Evolutionary conservation across 495 filamentous ascomycete genomes (phyloP), one percentile per base, ranked within the genome.

Genomic region (Neurospora terricola): DNA sequence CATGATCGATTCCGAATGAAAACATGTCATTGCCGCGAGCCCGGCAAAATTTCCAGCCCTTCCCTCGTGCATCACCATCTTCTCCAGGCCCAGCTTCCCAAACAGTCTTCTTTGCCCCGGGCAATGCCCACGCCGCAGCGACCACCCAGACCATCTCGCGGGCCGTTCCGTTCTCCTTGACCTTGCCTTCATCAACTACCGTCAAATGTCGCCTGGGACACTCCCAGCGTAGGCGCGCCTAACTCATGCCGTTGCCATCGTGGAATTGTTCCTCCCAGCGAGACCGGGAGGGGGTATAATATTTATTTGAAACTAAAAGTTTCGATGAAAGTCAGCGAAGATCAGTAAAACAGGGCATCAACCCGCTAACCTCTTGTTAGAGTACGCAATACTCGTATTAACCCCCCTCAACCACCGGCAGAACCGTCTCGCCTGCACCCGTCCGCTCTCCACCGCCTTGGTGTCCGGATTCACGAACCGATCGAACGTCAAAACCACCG

Each of bases 341-440:
- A 18, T 18, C 14, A 66, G 12, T 34, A 30, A 18, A 14, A 18
- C 12, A 34, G 5, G 6, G 30, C 8, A 16, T 16, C 27, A 34
- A 8, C 34, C 23, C 12, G 34, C 54, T 11, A 16, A 73, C 66
- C 30, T 42, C 62, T 69, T 34, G 21, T 69, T 70, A 4, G 40
- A 27, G 38, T 69, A 81, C 7, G 70, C 66, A 14, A 83, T 75
- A 1, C 54, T 69, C 11, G 72, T 70, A 30, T 81, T 83, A 69
- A 80, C 75, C 0, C 5, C 18, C 48, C 70, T 71, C 68, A 82
- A 39, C 77, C 83, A 80, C 36, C 74, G 73, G 23, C 78, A 80
- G 18, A 86, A 82, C 9, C 75, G 69, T n/a, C 80, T 73, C 7
- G 73, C 75, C 23, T 84, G 82, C 18, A 82, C 72, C 69, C 73